These are phyloP conservation scores for Trichomonascaceae sp. DNA, from an alignment of 1,139 yeast species.

Conservation along the genomic window DNA sequence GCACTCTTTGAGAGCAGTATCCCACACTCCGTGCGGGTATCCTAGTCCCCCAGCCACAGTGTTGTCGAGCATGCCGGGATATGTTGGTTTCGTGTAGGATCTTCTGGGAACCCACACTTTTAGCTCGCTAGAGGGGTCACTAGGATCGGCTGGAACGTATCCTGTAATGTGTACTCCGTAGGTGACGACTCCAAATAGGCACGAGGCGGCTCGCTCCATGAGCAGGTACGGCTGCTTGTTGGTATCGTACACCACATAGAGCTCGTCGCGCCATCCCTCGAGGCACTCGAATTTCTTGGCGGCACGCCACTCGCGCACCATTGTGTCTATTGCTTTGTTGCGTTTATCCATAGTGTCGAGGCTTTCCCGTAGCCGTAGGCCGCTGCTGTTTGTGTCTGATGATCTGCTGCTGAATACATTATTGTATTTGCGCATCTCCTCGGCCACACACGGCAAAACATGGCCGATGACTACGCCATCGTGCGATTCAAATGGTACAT, in stretches of 20 bases:
- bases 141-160: conserved; percentile 33
- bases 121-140: conserved; percentile 30
- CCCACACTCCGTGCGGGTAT: conserved; percentile 59
- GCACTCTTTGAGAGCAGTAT: conserved; percentile 76
- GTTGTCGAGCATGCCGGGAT: conserved; percentile 83
- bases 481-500: too few relatives aligned
- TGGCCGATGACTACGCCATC: too few relatives aligned
- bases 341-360: conserved; percentile 38
- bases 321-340: conserved; percentile 30
- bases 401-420: too few relatives aligned
- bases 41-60: conserved; percentile 95
- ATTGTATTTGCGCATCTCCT: too few relatives aligned
- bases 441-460: too few relatives aligned
- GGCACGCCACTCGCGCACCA: conserved; percentile 35
- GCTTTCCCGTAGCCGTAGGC: too few relatives aligned
- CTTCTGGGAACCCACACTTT: conserved; percentile 81
- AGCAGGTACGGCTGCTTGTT: conserved; percentile 43
- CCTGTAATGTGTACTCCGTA: conserved; percentile 88
- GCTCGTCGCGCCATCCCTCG: conserved; percentile 81
- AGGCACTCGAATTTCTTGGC: conserved; percentile 30
- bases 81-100: conserved; percentile 64
- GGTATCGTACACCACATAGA: conserved; percentile 57
- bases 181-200: conserved; percentile 71
- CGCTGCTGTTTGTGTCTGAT: too few relatives aligned
- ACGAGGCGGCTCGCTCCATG: conserved; percentile 72